Conservation (phyloP, 768 basidiomycete species). For the Flagelloscypha sp. region DNA sequence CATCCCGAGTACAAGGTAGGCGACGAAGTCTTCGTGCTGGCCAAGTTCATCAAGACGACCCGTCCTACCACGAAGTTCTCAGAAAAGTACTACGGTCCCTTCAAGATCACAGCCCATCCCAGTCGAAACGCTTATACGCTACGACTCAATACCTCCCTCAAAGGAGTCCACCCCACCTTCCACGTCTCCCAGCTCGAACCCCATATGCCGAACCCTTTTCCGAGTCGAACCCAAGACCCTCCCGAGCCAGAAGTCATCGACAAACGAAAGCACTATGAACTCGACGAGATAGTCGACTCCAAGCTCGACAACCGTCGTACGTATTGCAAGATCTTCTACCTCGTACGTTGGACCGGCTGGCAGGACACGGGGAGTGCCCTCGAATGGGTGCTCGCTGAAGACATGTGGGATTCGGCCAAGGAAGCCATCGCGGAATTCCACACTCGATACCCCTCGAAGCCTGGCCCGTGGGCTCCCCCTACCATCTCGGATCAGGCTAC, state of each 20-base stretch:
- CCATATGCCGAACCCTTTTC: neutral
- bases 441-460: neutral
- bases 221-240: neutral
- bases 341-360: conserved; percentile 15
- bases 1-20: conserved; percentile 22
- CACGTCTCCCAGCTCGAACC: conserved; percentile 14
- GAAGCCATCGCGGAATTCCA: neutral
- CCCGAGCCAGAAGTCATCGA: conserved; percentile 6
- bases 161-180: conserved; percentile 11
- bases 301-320: too few species aligned
- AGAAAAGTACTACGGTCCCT: conserved; percentile 13
- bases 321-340: too few species aligned
- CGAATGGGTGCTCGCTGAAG: too few species aligned
- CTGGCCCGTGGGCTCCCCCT: too few species aligned
- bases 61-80: conserved; percentile 31
- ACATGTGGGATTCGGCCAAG: conserved; percentile 10
- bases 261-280: conserved; percentile 7
- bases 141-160: conserved; percentile 9
- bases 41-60: conserved; percentile 31
- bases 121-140: conserved; percentile 10
- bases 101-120: conserved; percentile 9
- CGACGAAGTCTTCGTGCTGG: conserved; percentile 29
- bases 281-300: conserved; percentile 4
- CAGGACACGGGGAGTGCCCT: too few species aligned
- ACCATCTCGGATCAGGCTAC: too few species aligned